Conservation (phyloP, 2,329 filamentous ascomycete species). For the Colletotrichum zoysiae region DNA sequence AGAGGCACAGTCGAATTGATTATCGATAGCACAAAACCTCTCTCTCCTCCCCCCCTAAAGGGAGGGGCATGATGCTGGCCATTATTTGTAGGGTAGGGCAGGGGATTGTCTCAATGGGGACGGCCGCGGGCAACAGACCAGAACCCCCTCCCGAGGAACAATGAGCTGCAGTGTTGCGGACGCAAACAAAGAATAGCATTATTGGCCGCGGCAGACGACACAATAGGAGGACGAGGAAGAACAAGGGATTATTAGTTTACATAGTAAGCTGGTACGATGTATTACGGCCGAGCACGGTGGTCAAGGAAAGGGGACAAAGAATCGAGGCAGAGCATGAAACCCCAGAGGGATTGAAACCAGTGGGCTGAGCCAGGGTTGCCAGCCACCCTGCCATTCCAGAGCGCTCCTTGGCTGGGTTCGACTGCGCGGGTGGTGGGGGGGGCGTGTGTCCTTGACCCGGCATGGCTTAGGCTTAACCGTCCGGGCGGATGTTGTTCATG, state of each 20-base stretch:
- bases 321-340: constrained; percentile 36
- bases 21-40: neutral
- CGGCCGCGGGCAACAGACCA: neutral
- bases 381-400: constrained; percentile 28
- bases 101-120: constrained; percentile 1
- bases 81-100: neutral
- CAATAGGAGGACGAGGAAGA: neutral
- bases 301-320: constrained; percentile 23
- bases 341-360: constrained; percentile 39
- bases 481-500: constrained; percentile 29
- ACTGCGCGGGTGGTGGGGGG: neutral
- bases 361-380: constrained; percentile 28
- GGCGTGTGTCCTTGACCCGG: neutral
- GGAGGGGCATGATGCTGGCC: neutral
- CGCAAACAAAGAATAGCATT: constrained; percentile 25
- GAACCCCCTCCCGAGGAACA: neutral
- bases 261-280: too few relatives aligned
- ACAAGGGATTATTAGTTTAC: constrained; percentile 1
- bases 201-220: constrained; percentile 14
- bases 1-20: neutral
- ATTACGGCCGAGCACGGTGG: constrained; percentile 33
- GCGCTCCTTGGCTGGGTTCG: neutral
- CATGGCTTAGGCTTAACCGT: constrained; percentile 37
- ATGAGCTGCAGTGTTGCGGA: constrained; percentile 3
- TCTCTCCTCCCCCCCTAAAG: too few relatives aligned